Percentiles rank a stretch among this genome's conserved stretches.
Conservation (phyloP, 208 protist species). For the Trypanosomatidae sp. region DNA sequence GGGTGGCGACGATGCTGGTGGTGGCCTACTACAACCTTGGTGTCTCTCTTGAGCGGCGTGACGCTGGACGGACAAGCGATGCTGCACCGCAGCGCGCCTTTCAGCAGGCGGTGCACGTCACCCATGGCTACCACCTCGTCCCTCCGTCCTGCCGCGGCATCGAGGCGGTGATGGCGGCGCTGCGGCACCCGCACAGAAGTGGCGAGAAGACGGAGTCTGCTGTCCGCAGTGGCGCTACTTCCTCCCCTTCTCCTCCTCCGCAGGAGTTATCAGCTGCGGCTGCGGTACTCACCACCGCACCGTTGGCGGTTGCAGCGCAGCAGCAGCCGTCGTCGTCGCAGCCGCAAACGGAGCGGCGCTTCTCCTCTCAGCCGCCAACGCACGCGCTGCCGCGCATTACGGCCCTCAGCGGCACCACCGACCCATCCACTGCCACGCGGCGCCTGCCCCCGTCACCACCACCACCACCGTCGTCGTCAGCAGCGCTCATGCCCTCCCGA, state of each 20-base stretch:
- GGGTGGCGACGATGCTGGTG: constrained; percentile 71
- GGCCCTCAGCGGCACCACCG: too few species aligned
- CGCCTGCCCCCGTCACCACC: too few species aligned
- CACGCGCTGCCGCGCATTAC: too few species aligned
- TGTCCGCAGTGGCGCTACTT: not conserved
- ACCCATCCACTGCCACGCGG: too few species aligned
- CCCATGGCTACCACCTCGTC: constrained; percentile 54
- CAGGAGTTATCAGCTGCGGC: too few species aligned
- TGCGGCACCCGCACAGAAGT: constrained; percentile 28
- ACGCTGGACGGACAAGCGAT: constrained; percentile 21
- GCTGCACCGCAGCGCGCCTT: constrained; percentile 53
- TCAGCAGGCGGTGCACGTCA: constrained; percentile 45
- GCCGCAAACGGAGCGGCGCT: too few species aligned
- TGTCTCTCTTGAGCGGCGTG: constrained; percentile 75
- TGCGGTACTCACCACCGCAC: too few species aligned
- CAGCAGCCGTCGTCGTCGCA: too few species aligned
- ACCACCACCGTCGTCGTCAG: too few species aligned
- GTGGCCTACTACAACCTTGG: constrained; percentile 87
- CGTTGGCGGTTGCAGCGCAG: too few species aligned
- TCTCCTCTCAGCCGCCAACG: too few species aligned
- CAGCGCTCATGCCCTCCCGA: too few species aligned
- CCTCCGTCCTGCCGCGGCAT: constrained; percentile 59
- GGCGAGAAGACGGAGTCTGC: not conserved
- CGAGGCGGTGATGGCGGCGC: constrained; percentile 55
- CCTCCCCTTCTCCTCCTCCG: not conserved